A percentile compares a stretch with the other conserved stretches of the same genome.
Conservation (phyloP, 495 filamentous ascomycete genomes). For the Xylaria sp. region DNA sequence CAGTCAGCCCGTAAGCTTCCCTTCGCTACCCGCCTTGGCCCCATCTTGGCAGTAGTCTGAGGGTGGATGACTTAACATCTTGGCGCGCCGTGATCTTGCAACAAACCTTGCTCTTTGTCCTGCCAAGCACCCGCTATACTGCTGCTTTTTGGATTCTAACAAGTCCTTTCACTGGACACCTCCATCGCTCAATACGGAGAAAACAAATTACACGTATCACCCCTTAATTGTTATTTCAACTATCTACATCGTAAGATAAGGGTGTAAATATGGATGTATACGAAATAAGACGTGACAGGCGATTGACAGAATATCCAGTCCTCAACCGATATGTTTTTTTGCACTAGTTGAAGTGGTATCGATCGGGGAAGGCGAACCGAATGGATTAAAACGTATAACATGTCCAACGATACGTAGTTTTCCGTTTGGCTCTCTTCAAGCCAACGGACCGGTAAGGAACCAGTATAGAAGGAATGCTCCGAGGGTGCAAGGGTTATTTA, state of each 20-base stretch:
- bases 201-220: not conserved
- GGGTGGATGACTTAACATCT: constrained; percentile 9
- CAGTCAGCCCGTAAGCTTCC: constrained; percentile 17
- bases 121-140: constrained; percentile 6
- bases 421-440: not conserved
- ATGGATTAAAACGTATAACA: not conserved
- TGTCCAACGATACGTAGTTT: not conserved
- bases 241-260: not conserved
- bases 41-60: constrained; percentile 4
- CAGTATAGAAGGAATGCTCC: not conserved
- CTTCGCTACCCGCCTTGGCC: constrained; percentile 24
- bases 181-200: not conserved
- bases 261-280: not conserved
- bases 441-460: not conserved
- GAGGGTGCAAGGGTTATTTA: not conserved
- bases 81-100: constrained; percentile 13
- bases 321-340: not conserved
- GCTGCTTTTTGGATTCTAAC: not conserved
- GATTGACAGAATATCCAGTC: not conserved
- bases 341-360: not conserved
- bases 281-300: not conserved
- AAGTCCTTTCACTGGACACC: not conserved
- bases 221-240: not conserved
- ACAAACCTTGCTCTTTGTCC: constrained; percentile 3
- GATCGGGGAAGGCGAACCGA: not conserved